phyloP scores from a whole-genome alignment of 768 basidiomycete genomes.

The Gloeostereum incarnatum region DNA sequence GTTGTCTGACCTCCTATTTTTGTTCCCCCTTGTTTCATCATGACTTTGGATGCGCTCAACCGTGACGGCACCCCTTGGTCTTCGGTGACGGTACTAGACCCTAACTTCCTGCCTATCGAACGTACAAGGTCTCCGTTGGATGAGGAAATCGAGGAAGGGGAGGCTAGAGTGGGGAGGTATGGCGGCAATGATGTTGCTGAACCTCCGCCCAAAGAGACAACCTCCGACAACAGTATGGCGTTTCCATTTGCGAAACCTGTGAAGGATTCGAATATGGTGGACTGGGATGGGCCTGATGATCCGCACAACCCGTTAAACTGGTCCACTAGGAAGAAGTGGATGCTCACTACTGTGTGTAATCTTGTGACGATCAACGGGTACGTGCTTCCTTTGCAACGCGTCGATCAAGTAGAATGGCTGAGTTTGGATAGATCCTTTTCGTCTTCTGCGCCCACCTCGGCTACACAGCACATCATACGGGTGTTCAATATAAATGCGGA shows the following conservation, averaged over 20 bases:
- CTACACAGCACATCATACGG: conserved; percentile 19
- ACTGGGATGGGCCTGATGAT: conserved; percentile 49
- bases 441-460: conserved; percentile 44
- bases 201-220: neutral
- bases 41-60: no score
- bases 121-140: no score
- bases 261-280: conserved; percentile 16
- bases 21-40: no score
- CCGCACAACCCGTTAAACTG: conserved; percentile 51
- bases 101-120: no score
- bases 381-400: conserved; percentile 11
- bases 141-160: no score
- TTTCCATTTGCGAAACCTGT: neutral
- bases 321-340: conserved; percentile 33
- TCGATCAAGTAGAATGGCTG: neutral
- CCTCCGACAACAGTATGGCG: neutral
- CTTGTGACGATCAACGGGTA: conserved; percentile 50
- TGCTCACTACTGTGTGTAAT: conserved; percentile 31
- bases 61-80: no score
- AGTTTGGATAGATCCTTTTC: conserved; percentile 41
- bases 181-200: neutral
- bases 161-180: neutral
- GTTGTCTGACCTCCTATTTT: no score
- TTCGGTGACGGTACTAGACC: no score
- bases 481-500: conserved; percentile 32